phyloP scores from a whole-genome alignment of 176 grass and related monocot species.

The Triticum aestivum region DNA sequence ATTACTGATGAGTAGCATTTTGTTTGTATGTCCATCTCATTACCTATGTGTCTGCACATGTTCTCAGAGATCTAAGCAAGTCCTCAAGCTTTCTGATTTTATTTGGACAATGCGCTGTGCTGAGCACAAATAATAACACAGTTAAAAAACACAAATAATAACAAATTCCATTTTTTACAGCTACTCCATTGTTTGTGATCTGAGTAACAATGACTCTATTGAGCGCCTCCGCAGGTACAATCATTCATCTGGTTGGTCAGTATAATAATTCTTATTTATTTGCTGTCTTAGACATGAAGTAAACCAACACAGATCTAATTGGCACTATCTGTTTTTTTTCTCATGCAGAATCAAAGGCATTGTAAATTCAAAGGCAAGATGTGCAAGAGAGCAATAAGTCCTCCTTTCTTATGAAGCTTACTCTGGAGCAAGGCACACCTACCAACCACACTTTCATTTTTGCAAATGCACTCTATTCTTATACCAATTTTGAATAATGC shows the following conservation, averaged over 20 bases:
- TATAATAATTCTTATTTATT: neutral
- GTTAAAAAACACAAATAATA: constrained; percentile 24
- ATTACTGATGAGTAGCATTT: neutral
- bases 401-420: constrained; percentile 13
- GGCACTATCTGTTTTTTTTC: constrained; percentile 13
- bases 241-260: constrained; percentile 12
- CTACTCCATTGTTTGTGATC: constrained; percentile 59
- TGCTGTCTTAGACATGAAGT: neutral
- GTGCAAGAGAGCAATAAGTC: neutral
- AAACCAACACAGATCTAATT: neutral
- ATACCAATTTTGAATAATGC: constrained; percentile 36
- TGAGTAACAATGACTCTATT: constrained; percentile 61
- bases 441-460: neutral
- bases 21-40: neutral
- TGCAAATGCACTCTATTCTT: neutral
- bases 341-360: constrained; percentile 83
- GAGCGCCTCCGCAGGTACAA: constrained; percentile 74
- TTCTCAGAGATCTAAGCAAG: neutral
- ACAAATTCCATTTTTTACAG: constrained; percentile 42
- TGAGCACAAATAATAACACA: constrained; percentile 25
- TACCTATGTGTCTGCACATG: neutral
- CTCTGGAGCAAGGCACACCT: neutral
- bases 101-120: neutral
- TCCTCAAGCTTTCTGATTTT: neutral
- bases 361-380: constrained; percentile 72